Base-by-base conservation (phyloP, 805 yeast species). In the Monosporozyma unispora region DNA sequence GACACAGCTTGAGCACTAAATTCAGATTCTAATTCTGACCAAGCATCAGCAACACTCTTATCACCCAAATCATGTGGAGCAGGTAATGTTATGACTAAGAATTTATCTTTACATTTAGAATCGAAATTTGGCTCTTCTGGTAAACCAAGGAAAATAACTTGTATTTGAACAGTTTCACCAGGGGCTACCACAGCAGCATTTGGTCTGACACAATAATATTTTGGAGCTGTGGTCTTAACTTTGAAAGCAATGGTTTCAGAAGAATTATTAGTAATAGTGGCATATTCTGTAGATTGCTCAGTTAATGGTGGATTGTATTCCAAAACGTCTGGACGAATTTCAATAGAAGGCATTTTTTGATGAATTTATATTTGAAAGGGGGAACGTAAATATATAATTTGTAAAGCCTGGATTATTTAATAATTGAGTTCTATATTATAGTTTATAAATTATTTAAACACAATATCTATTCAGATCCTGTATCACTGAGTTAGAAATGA, bases 171-270 rank as follows among this genome's bases (percentile, higher is more conserved):
- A 22, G 81, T 67, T 55, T 79, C 78, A 33, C 95, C 93, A 12
- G 98, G 90, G 27, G 73, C 74, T 50, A 93, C 74, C 33, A 84
- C 67, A 14, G 93, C 80, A 52, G 97, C 91, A 68, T 90, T 93
- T 54, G 99, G 99, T 71, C 96, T 84, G 47, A 93, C 98, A 68
- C 96, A 87, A 74, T 90, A 84, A 68, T 87, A 74, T 68, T 87
- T 90, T 53, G 99, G 99, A 9, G 98, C 97, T 6, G 99, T 93
- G 44, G 99, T 91, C 72, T 91, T 93, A 63, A 93, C 97, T 73
- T 93, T 93, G 76, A 88, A 93, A 28, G 96, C 96, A 43, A 82
- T 74, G 29, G 80, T 71, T 48, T 74, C 73, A 14, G 78, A 67
- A 39, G 83, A 72, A 58, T 81, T 82, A 66, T 85, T 84, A 39